A percentile compares a stretch with the other conserved stretches of the same genome.
These are phyloP conservation scores for Brassica incana DNA, from an alignment of 345 rosid genomes.

Conservation along the genomic window DNA sequence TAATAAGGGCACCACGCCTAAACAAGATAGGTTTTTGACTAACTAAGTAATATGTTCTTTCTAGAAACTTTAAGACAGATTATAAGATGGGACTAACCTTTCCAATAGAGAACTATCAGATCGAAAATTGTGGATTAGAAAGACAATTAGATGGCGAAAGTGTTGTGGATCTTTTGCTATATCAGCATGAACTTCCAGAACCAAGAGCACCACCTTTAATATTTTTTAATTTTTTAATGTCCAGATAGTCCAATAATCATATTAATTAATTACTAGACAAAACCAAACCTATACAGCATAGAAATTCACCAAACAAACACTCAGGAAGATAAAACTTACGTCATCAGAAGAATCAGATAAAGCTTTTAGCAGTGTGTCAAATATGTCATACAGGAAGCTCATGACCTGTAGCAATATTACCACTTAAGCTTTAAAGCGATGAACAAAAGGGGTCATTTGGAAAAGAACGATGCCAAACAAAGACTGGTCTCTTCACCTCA, in stretches of 20 bases:
- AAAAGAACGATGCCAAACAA: conserved; percentile 18
- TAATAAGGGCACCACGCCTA: conserved; percentile 98
- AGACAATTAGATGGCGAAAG: conserved; percentile 93
- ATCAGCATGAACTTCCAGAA: conserved; percentile 96
- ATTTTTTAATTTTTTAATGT: conserved; percentile 19
- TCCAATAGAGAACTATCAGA: conserved; percentile 81
- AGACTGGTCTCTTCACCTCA: conserved; percentile 54
- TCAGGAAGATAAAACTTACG: conserved; percentile 46
- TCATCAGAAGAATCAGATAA: conserved; percentile 87
- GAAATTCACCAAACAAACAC: conserved; percentile 1
- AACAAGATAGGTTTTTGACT: conserved; percentile 12
- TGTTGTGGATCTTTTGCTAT: conserved; percentile 86
- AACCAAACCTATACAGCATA: neutral
- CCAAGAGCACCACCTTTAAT: conserved; percentile 88
- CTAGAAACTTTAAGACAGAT: neutral
- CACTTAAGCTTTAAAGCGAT: conserved; percentile 3
- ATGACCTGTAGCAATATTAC: conserved; percentile 61
- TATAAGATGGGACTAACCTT: conserved; percentile 58
- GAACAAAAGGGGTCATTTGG: neutral
- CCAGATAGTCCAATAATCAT: conserved; percentile 14
- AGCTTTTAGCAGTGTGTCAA: conserved; percentile 83
- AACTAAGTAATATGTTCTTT: conserved; percentile 23
- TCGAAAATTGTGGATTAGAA: conserved; percentile 85
- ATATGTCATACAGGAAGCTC: conserved; percentile 71
- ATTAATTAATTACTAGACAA: neutral